phyloP scores from a whole-genome alignment of 1,284 basidiomycete genomes.

The Vanrija sp. region DNA sequence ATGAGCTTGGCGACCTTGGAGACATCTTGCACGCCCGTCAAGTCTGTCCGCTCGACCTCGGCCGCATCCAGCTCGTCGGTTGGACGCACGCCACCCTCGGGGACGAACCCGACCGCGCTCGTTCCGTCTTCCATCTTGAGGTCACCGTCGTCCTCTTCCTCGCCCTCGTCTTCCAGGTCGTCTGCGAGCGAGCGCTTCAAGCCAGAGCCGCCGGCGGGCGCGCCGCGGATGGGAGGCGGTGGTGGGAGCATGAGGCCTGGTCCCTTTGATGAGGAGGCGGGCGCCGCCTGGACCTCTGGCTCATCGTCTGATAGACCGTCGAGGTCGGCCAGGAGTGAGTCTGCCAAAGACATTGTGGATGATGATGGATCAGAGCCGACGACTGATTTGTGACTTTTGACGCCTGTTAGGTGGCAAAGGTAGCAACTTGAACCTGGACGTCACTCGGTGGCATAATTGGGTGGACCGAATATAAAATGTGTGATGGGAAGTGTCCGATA shows the following conservation, averaged over 20 bases:
- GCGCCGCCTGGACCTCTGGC: slow-evolving; percentile 15
- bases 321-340: slow-evolving; percentile 49
- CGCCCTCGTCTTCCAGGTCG: slow-evolving; percentile 15
- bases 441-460: too few species aligned
- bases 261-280: slow-evolving; percentile 18
- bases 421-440: not conserved
- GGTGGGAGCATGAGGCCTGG: slow-evolving; percentile 11
- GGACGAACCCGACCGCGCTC: slow-evolving; percentile 58
- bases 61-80: slow-evolving; percentile 90
- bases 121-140: slow-evolving; percentile 42
- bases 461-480: too few species aligned
- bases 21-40: slow-evolving; percentile 77
- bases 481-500: not conserved
- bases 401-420: slow-evolving; percentile 1
- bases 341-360: slow-evolving; percentile 46
- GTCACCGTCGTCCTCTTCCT: slow-evolving; percentile 24
- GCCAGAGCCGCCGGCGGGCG: not conserved
- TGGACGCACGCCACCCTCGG: slow-evolving; percentile 84
- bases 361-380: not conserved
- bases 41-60: slow-evolving; percentile 87
- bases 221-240: not conserved
- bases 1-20: slow-evolving; percentile 83
- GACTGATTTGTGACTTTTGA: not conserved
- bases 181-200: slow-evolving; percentile 14
- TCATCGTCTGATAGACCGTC: slow-evolving; percentile 49